A percentile compares a stretch with the other conserved stretches of the same genome.
Conservation (phyloP, 371 early-diverging fungal species). For the Caulochytrium protostelioides region DNA sequence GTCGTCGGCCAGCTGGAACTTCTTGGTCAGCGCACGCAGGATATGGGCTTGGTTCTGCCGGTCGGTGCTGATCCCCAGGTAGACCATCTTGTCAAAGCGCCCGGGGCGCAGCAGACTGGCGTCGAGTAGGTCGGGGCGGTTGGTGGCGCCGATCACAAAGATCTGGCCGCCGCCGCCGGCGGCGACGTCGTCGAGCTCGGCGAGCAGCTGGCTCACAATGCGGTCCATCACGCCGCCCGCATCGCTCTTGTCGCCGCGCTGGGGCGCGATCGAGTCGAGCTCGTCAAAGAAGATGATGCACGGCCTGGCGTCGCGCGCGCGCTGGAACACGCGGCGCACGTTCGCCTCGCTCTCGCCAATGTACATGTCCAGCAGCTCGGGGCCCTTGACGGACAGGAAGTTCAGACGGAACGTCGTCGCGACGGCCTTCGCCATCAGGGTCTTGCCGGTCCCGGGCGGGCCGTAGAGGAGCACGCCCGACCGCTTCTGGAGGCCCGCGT, state of each 20-base stretch:
- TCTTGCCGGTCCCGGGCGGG: slow-evolving; percentile 99
- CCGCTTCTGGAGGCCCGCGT: slow-evolving; percentile 87
- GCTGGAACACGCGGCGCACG: slow-evolving; percentile 90
- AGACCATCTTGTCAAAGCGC: slow-evolving; percentile 84
- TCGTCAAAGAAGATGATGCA: slow-evolving; percentile 99
- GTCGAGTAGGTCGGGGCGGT: slow-evolving; percentile 96
- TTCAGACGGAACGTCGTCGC: slow-evolving; percentile 94
- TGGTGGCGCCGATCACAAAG: slow-evolving; percentile 99
- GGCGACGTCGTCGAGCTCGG: slow-evolving; percentile 85
- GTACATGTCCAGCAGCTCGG: slow-evolving; percentile 86
- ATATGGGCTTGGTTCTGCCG: slow-evolving; percentile 70
- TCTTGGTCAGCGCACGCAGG: slow-evolving; percentile 76
- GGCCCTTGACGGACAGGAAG: slow-evolving; percentile 97
- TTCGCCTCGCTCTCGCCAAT: slow-evolving; percentile 94
- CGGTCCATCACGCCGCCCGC: slow-evolving; percentile 97
- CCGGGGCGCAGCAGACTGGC: slow-evolving; percentile 92
- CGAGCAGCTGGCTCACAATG: slow-evolving; percentile 82
- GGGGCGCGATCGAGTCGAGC: slow-evolving; percentile 94
- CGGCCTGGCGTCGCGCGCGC: slow-evolving; percentile 93
- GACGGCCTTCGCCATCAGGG: slow-evolving; percentile 96
- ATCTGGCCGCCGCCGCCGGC: slow-evolving; percentile 51
- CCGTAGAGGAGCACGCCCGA: slow-evolving; percentile 86
- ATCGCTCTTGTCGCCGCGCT: slow-evolving; percentile 89
- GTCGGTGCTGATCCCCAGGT: slow-evolving; percentile 70
- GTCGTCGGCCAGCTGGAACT: slow-evolving; percentile 63